Percentiles rank a stretch among this genome's conserved stretches.
phyloP scores from a whole-genome alignment of 1,284 basidiomycete species.

The Nidula niveotomentosa region DNA sequence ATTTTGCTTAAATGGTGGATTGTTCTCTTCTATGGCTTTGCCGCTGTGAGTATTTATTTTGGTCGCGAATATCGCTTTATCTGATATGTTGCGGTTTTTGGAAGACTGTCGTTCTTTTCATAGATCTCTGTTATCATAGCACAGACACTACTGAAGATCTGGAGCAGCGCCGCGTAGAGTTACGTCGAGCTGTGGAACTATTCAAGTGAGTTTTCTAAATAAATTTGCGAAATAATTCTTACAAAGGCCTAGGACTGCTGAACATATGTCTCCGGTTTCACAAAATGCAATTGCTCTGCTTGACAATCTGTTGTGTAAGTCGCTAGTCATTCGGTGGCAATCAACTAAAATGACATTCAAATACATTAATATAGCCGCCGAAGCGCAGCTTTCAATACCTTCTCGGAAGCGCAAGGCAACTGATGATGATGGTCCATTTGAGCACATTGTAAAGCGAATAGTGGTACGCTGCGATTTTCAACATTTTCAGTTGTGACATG shows the following conservation, averaged over 20 bases:
- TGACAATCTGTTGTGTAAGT: not conserved
- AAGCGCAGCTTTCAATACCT: not conserved
- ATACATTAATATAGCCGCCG: too few species aligned
- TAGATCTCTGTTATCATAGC: not conserved
- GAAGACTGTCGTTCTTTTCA: not conserved
- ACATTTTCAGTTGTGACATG: not conserved
- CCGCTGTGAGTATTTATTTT: not conserved
- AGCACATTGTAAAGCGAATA: not conserved
- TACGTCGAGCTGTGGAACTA: not conserved
- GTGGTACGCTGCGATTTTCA: not conserved
- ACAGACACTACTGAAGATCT: not conserved
- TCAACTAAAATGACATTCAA: too few species aligned
- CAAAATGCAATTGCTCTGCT: not conserved
- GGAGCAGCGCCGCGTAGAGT: not conserved
- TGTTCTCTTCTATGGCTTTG: not conserved
- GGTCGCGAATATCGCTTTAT: too few species aligned
- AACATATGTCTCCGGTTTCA: not conserved
- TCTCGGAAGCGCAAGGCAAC: not conserved
- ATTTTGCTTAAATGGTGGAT: not conserved
- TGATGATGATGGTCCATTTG: not conserved
- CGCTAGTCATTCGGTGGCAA: too few species aligned
- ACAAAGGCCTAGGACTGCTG: not conserved
- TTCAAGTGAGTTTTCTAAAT: not conserved
- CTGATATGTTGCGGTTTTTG: too few species aligned
- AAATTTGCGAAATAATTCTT: not conserved